Conservation (phyloP, 2,329 filamentous ascomycete species). For the Colletotrichum viniferum region DNA sequence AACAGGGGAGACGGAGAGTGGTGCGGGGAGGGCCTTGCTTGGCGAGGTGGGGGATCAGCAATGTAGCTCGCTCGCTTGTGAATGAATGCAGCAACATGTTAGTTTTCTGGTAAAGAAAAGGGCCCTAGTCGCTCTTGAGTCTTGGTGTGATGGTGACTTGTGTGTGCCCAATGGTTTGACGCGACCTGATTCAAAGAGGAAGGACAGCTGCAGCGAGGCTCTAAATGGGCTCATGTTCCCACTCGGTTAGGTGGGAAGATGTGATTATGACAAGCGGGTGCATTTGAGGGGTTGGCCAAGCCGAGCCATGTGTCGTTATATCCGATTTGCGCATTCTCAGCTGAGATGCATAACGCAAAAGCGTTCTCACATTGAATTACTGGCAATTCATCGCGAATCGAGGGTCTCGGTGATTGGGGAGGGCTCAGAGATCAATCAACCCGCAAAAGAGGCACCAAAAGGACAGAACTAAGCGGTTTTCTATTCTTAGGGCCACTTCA, state of each 20-base stretch:
- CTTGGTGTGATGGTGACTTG: neutral
- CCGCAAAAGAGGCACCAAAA: neutral
- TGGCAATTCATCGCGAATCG: neutral
- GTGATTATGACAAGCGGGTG: neutral
- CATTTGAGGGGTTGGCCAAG: neutral
- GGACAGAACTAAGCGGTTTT: neutral
- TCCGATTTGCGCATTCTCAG: neutral
- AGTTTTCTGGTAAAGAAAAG: neutral
- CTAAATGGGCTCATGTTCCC: neutral
- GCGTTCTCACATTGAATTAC: neutral
- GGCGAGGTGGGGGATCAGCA: slow-evolving; percentile 13
- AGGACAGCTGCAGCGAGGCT: neutral
- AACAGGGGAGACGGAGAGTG: neutral
- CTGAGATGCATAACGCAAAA: neutral
- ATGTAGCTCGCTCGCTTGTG: slow-evolving; percentile 10
- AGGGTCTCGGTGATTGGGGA: neutral
- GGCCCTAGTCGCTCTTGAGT: neutral
- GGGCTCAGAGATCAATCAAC: neutral
- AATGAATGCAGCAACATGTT: slow-evolving; percentile 16
- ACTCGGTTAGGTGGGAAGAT: neutral
- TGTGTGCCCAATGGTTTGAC: neutral
- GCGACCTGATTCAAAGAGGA: slow-evolving; percentile 1
- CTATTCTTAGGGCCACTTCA: neutral
- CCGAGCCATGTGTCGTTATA: neutral
- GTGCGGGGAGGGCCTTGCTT: slow-evolving; percentile 16